Conservation (phyloP, 2,329 filamentous ascomycete genomes). For the Conoideocrella luteorostrata region DNA sequence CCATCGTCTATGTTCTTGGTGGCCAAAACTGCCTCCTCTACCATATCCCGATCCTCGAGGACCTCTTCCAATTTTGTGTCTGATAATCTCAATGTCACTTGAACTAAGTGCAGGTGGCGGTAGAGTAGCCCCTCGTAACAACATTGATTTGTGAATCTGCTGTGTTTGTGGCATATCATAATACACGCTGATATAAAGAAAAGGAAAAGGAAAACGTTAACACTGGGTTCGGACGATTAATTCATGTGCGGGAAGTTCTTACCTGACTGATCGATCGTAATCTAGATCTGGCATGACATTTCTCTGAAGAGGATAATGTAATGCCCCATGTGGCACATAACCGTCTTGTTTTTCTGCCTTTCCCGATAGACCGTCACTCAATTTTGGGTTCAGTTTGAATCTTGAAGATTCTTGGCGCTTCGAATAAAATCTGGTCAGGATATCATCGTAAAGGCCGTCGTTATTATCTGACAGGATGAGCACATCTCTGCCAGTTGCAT, state of each 20-base stretch:
- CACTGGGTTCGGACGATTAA: too few relatives aligned
- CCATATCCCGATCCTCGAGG: conserved; percentile 33
- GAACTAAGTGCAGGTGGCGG: conserved; percentile 65
- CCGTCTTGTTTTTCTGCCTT: conserved; percentile 73
- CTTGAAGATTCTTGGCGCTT: conserved; percentile 68
- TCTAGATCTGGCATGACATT: conserved; percentile 70
- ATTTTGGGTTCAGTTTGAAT: conserved; percentile 66
- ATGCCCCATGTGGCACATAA: conserved; percentile 75
- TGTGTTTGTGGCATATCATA: conserved; percentile 73
- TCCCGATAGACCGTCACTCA: conserved; percentile 73
- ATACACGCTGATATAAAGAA: conserved; percentile 53
- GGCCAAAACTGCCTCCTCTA: conserved; percentile 8
- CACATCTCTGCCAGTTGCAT: conserved; percentile 72
- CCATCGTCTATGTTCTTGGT: conserved; percentile 1
- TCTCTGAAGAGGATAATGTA: conserved; percentile 71
- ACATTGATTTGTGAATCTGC: conserved; percentile 85
- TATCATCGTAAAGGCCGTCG: conserved; percentile 71
- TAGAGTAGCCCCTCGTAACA: conserved; percentile 75
- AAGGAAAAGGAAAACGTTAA: conserved; percentile 20
- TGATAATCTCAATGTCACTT: conserved; percentile 68
- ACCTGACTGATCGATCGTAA: conserved; percentile 81
- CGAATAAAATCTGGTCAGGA: conserved; percentile 82
- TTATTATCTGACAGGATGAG: conserved; percentile 80
- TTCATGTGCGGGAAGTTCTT: conserved; percentile 25
- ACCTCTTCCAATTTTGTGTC: conserved; percentile 48